Evolutionary conservation across 345 rosid species (phyloP).

Genomic region (Euphorbia tirucalli): DNA sequence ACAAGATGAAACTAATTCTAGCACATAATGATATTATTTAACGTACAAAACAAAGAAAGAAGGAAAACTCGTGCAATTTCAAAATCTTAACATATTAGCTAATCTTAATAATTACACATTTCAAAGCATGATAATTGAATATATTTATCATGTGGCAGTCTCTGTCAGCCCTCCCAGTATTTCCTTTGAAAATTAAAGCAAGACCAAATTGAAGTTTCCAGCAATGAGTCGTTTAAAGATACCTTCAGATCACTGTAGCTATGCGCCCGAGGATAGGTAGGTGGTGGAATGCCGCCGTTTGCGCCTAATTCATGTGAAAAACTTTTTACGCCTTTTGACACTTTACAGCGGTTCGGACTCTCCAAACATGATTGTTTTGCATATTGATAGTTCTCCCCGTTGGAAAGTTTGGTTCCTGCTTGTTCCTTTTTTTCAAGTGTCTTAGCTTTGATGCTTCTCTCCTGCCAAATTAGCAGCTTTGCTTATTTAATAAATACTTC

Average conservation of each 20-base stretch:
- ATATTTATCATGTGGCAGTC: neutral
- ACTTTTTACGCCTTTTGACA: constrained; percentile 56
- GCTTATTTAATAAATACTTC: constrained; percentile 8
- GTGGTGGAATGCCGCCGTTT: constrained; percentile 54
- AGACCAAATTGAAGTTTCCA: constrained; percentile 2
- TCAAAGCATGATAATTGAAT: neutral
- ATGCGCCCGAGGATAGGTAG: constrained; percentile 53
- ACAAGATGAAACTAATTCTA: neutral
- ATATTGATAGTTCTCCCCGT: too few species aligned
- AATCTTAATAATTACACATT: neutral
- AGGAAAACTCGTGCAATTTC: neutral
- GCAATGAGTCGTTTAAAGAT: neutral
- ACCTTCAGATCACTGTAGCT: constrained; percentile 74
- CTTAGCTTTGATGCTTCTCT: constrained; percentile 31
- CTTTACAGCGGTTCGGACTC: constrained; percentile 33
- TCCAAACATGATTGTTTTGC: constrained; percentile 31
- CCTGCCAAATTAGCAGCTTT: constrained; percentile 37
- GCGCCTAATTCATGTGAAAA: constrained; percentile 79
- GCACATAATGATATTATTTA: neutral
- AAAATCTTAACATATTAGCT: neutral
- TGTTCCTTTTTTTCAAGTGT: constrained; percentile 30
- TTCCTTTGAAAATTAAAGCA: constrained; percentile 1
- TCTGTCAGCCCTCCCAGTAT: neutral
- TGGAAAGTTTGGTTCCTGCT: constrained; percentile 24
- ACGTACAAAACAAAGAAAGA: neutral